These are phyloP conservation scores for Withania somnifera DNA, from an alignment of 305 asterid species.

Conservation along the genomic window DNA sequence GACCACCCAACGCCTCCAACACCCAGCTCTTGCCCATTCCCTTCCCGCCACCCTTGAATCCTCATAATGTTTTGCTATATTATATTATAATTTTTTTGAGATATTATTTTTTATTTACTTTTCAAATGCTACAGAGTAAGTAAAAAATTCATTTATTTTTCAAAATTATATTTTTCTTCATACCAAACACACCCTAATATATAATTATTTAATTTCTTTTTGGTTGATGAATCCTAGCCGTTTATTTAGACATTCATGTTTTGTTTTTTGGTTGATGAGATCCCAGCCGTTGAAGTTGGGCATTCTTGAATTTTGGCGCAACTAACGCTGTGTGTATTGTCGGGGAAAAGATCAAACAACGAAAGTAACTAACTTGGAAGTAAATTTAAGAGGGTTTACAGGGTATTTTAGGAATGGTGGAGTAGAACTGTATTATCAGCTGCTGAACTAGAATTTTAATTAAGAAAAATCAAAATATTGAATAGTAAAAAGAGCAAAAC, in stretches of 20 bases:
- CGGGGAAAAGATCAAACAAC: slow-evolving; percentile 3
- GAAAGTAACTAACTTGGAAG: slow-evolving; percentile 15
- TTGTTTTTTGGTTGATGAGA: background rate
- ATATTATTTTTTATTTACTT: background rate
- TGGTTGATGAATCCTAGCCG: background rate
- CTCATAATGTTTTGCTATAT: background rate
- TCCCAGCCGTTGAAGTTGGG: slow-evolving; percentile 8
- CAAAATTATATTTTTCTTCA: background rate
- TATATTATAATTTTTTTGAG: background rate
- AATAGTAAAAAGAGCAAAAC: background rate
- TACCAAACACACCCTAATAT: background rate
- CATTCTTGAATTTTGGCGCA: slow-evolving; percentile 26
- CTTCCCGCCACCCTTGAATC: too few species aligned
- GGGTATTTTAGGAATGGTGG: background rate
- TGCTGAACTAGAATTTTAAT: rapidly evolving
- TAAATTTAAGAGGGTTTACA: background rate
- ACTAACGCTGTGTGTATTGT: slow-evolving; percentile 10
- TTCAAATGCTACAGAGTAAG: background rate
- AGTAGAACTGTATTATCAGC: background rate
- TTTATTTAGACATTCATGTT: background rate
- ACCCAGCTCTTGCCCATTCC: too few species aligned
- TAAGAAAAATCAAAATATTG: background rate
- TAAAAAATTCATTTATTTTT: background rate
- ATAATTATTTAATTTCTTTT: background rate
- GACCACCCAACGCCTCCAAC: too few species aligned